phyloP scores from a whole-genome alignment of 2,329 filamentous ascomycete genomes.

The Oidium heveae region DNA sequence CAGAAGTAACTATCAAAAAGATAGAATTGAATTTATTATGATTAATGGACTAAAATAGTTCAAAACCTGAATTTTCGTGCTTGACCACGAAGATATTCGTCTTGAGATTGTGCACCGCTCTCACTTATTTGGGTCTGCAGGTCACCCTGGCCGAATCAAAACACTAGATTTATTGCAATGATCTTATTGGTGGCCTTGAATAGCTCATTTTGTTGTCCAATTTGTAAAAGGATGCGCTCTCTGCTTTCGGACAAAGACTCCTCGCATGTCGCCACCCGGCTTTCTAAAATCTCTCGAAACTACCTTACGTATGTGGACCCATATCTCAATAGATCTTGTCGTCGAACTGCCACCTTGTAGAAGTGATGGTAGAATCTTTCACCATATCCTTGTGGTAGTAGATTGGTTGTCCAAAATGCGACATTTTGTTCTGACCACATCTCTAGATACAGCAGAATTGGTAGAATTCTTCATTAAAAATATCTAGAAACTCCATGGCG shows the following conservation, averaged over 20 bases:
- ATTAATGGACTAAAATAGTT: not conserved
- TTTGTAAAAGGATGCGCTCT: not conserved
- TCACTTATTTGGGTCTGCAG: not conserved
- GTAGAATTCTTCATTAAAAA: too few species aligned
- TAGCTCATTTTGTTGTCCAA: not conserved
- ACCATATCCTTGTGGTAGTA: not conserved
- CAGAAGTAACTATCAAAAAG: not conserved
- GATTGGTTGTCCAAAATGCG: too few species aligned
- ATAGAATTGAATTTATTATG: not conserved
- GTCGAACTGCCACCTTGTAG: not conserved
- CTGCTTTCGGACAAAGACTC: not conserved
- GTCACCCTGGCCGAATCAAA: not conserved
- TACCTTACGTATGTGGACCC: not conserved
- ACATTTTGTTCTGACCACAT: too few species aligned
- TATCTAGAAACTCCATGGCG: too few species aligned
- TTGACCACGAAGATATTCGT: not conserved
- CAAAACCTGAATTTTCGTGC: not conserved
- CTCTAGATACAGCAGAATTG: too few species aligned
- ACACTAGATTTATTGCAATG: not conserved
- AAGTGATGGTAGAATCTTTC: not conserved
- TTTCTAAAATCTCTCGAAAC: slow-evolving; percentile 1
- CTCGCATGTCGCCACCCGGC: not conserved
- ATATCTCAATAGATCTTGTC: slow-evolving; percentile 2
- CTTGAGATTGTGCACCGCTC: not conserved
- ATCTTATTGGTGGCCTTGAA: not conserved